phyloP scores from a whole-genome alignment of 2,329 filamentous ascomycete genomes.

The Colletotrichum agaves region DNA sequence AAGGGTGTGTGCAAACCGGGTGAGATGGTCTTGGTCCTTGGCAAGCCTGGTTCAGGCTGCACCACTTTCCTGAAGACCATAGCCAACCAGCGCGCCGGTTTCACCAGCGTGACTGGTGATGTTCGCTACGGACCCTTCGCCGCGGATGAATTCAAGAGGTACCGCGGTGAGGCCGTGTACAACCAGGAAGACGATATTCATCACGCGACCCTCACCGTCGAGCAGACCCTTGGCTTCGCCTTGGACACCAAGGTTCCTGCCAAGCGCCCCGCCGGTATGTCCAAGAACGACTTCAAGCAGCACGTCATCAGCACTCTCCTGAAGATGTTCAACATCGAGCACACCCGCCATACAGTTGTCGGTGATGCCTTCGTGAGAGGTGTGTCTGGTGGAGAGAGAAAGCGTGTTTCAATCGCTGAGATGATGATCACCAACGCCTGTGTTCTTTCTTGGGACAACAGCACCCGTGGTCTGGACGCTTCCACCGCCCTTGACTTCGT shows the following conservation, averaged over 20 bases:
- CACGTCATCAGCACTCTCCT: slow-evolving; percentile 79
- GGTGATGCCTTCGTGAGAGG: slow-evolving; percentile 85
- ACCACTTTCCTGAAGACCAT: slow-evolving; percentile 77
- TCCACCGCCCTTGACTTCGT: slow-evolving; percentile 74
- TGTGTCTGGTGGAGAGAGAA: slow-evolving; percentile 81
- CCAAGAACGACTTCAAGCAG: slow-evolving; percentile 79
- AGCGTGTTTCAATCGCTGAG: slow-evolving; percentile 85
- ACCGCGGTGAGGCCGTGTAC: slow-evolving; percentile 86
- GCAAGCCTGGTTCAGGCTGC: slow-evolving; percentile 78
- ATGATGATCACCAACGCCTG: slow-evolving; percentile 81
- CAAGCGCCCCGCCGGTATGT: slow-evolving; percentile 79
- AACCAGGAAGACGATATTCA: slow-evolving; percentile 90
- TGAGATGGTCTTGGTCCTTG: slow-evolving; percentile 89
- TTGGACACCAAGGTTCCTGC: slow-evolving; percentile 86
- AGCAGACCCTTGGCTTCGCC: slow-evolving; percentile 87
- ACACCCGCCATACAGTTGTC: slow-evolving; percentile 86
- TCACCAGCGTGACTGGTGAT: slow-evolving; percentile 70
- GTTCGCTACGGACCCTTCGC: slow-evolving; percentile 82
- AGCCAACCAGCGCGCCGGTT: slow-evolving; percentile 71
- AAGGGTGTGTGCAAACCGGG: slow-evolving; percentile 78
- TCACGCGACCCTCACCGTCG: slow-evolving; percentile 85
- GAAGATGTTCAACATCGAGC: slow-evolving; percentile 94
- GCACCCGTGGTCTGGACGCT: slow-evolving; percentile 74
- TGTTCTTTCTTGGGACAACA: slow-evolving; percentile 81
- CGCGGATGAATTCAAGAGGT: slow-evolving; percentile 76